Evolutionary conservation across 345 rosid genomes (phyloP), one percentile per base, ranked within the genome.

Genomic region (Citrus trifoliata): DNA sequence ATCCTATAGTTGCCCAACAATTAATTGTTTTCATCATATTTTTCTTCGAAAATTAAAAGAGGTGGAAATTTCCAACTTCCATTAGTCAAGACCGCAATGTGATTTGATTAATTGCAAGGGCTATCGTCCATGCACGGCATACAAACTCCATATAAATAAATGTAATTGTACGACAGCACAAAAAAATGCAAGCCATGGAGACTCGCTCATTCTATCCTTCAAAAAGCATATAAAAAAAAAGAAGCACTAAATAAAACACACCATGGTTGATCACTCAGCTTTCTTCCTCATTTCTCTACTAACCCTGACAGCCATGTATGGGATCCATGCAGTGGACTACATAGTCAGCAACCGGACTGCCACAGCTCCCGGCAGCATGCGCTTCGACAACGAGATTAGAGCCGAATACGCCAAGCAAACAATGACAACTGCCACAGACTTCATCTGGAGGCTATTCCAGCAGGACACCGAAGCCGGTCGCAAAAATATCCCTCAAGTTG

Each of bases 391-490:
- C 10, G 77, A 84, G 21, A 84, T 89, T 67, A 85, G 89, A 8
- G 35, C 53, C 1, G 56, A 63, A 0, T 83, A 83, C 80, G 71
- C 72, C 76, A 37, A 1, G 12, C 84, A 75, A 73, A 85, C 82
- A 7, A 14, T 87, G 21, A 19, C 21, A 2, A 55, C 87, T 9
- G 75, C 90, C 68, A 71, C 87, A 3, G 28, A 61, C 19, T 87
- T 87, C 67, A 87, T 85, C 6, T 82, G 89, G 90, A 32, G 59
- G 18, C 28, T 61, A 80, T 89, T 87, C 82, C 84, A 81, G 3
- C 85, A 87, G 58, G 69, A 28, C 25, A n/a, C 25, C 33, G 60
- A 78, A 4, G 33, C 59, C 6, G 87, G 71, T 59, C 73, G 85
- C 10, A 87, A 84, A 67, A 2, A 16, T 35, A 70, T 84, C 7